Conservation (phyloP, 192 early-diverging fungal genomes). For the Rhizophagus clarus region DNA sequence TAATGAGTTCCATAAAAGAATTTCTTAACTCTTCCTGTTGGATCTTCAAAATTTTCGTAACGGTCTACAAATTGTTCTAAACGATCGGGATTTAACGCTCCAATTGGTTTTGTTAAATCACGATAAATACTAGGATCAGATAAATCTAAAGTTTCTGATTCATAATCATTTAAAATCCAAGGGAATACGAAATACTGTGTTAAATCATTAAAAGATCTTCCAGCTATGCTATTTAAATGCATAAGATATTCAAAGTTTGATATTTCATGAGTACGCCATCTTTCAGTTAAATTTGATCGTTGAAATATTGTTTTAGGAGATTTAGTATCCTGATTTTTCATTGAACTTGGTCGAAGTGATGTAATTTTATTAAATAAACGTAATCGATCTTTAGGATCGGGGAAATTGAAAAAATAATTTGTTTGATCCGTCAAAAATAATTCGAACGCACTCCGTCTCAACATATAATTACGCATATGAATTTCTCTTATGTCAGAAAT, state of each 20-base stretch:
- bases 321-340: slow-evolving; percentile 29
- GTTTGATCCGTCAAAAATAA: slow-evolving; percentile 32
- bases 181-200: slow-evolving; percentile 94
- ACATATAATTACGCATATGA: slow-evolving; percentile 27
- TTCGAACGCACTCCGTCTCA: slow-evolving; percentile 30
- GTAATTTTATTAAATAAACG: slow-evolving; percentile 5
- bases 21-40: slow-evolving; percentile 44
- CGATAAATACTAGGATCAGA: slow-evolving; percentile 66
- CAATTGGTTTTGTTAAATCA: slow-evolving; percentile 86
- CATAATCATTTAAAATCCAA: slow-evolving; percentile 79
- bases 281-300: slow-evolving; percentile 53
- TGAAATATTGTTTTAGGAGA: slow-evolving; percentile 15
- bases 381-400: background rate
- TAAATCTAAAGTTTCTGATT: slow-evolving; percentile 65
- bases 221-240: slow-evolving; percentile 81
- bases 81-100: slow-evolving; percentile 68
- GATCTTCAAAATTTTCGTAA: slow-evolving; percentile 46
- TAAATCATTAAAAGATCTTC: slow-evolving; percentile 73
- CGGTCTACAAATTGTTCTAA: slow-evolving; percentile 56
- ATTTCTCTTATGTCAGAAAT: slow-evolving; percentile 32
- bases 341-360: slow-evolving; percentile 8
- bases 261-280: slow-evolving; percentile 77
- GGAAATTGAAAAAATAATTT: slow-evolving; percentile 34
- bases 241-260: slow-evolving; percentile 93
- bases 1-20: slow-evolving; percentile 96